Base-by-base conservation (phyloP, 2,329 filamentous ascomycete species). In the Penicillium sp. region DNA sequence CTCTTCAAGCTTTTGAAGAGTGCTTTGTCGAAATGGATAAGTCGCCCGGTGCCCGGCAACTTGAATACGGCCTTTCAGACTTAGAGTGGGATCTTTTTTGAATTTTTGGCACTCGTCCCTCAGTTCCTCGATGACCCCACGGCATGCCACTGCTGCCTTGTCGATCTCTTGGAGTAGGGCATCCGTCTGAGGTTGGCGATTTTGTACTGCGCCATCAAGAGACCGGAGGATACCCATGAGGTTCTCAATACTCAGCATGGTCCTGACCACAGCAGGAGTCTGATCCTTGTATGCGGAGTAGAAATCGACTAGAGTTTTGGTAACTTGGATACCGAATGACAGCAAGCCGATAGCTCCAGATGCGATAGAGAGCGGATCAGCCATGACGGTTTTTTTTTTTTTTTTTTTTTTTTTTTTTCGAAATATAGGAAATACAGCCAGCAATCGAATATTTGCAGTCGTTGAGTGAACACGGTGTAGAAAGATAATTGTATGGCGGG, bases 1-100 rank as follows among this genome's bases (percentile, higher is more conserved):
- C 58, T 74, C 71, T 53, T 74, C 69, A 9, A 77, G 69, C 53
- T 73, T 74, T 49, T 71, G 63, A 41, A 78, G 57, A 1, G 74
- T 77, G 44, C 70, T 75, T 54, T 67, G 60, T 38, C 69, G 65
- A 54, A 77, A 65, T 22, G 62, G 64, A 59, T 68, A 67, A 28
- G 55, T 45, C 3, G 33, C 55, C 26, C 62, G 58, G 44, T 58
- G 61, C 17, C 61, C 55, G 36, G 56, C 53, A 49, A 59, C 22
- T 40, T 59, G 19, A 3, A 56, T 12, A 9, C 48, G 52, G 28
- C 5, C 48, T 7, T 47, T 48, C 19, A 53, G 16, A 33, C 31
- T 17, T 16, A 22, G 16, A 12, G 11, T 12, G 6, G 40, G 25
- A 17, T 50, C 40, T 12, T 50, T 50, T n/a, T 37, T 22, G 28